Conservation (phyloP, 2,329 filamentous ascomycete genomes). For the Penicillium expansum region DNA sequence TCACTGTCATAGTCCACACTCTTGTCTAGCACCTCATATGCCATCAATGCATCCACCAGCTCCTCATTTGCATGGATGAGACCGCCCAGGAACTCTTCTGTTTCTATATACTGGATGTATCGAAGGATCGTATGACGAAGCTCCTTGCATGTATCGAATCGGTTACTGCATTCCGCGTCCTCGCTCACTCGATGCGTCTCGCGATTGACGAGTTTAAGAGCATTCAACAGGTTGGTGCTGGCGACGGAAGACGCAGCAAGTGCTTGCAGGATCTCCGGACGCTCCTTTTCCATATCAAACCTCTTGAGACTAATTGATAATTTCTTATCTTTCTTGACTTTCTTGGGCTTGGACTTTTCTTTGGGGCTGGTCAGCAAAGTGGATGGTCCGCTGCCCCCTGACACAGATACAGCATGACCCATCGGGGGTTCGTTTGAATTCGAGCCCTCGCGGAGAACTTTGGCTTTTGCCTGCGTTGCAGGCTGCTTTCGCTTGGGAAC, state of each 20-base stretch:
- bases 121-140: constrained; percentile 80
- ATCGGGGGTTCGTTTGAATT: constrained; percentile 35
- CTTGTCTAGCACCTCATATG: constrained; percentile 85
- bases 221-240: constrained; percentile 85
- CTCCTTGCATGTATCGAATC: constrained; percentile 83
- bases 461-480: constrained; percentile 73
- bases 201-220: constrained; percentile 84
- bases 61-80: constrained; percentile 93
- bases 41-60: constrained; percentile 88
- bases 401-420: constrained; percentile 42
- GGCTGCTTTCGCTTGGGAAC: constrained; percentile 67
- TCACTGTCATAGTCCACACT: constrained; percentile 61
- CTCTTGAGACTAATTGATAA: constrained; percentile 49
- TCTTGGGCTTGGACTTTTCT: constrained; percentile 44
- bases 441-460: constrained; percentile 77
- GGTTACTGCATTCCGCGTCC: constrained; percentile 68
- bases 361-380: constrained; percentile 38
- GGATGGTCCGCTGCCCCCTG: constrained; percentile 38
- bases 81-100: constrained; percentile 86
- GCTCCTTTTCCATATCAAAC: constrained; percentile 85
- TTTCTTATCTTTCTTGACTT: constrained; percentile 57
- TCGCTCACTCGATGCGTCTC: constrained; percentile 85
- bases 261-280: constrained; percentile 79
- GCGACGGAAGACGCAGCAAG: constrained; percentile 88
- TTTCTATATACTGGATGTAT: constrained; percentile 89